Evolutionary conservation across 306 rosid species (phyloP), one percentile per base, ranked within the genome.

Genomic region (Vigna unguiculata): DNA sequence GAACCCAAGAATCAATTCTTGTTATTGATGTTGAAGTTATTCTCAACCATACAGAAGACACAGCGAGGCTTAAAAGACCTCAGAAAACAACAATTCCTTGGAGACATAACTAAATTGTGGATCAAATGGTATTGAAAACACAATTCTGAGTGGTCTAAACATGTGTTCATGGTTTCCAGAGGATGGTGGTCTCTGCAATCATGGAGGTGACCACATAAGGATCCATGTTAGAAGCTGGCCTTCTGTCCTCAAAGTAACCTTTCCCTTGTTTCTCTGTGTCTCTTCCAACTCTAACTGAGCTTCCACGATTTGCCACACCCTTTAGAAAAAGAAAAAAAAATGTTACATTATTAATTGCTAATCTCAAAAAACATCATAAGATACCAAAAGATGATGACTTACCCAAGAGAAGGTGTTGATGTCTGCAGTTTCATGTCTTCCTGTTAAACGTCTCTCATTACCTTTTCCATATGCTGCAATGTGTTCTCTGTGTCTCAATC

Each of bases 171-270:
- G 90, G 88, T 17, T 87, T 83, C 90, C 87, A 85, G 48, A 90
- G 86, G 52, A 90, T 62, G 73, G 96, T 90, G 10, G 96, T 88
- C 20, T 90, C 93, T 8, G 91, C 92, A 12, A 90, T 83, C 90
- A 88, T 72, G 69, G 96, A 90, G 52, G 96, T 88, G 21, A 90
- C 96, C 2, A 90, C 85, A 67, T 90, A 90, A 0, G 96, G 96
- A 72, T 90, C 93, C 96, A 90, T 90, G 60, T 88, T 90, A 36
- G 93, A 90, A 40, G 96, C 84, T 3, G 96, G 96, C 91, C 96
- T 90, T 78, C 96, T 78, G 55, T 90, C 96, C 75, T 90, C 91
- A 72, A 90, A 90, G 75, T 90, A 90, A 6, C 93, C 96, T 82
- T 86, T 88, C 0, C 88, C 96, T 1, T 59, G 62, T 57, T 83